Evolutionary conservation across 2,329 filamentous ascomycete species (phyloP).

Genomic region (Clarireedia sp.): DNA sequence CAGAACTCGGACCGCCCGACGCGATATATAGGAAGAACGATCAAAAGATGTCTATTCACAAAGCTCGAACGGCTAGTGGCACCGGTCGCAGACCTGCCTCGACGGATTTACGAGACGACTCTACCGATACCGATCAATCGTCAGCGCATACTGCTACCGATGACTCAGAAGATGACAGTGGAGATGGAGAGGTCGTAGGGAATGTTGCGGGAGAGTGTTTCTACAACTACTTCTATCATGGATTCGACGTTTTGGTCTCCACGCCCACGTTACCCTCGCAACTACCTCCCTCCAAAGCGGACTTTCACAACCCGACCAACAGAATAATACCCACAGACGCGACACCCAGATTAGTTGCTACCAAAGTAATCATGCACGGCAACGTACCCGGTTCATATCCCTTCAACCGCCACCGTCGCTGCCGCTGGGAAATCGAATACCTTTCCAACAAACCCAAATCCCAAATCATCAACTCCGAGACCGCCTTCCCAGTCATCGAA

Average conservation of each 20-base stretch:
- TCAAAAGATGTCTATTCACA: slow-evolving; percentile 80
- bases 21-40: slow-evolving; percentile 91
- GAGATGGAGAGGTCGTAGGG: slow-evolving; percentile 47
- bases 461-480: slow-evolving; percentile 46
- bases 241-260: slow-evolving; percentile 90
- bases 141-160: slow-evolving; percentile 65
- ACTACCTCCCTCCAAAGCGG: slow-evolving; percentile 45
- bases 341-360: slow-evolving; percentile 67
- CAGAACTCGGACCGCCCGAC: slow-evolving; percentile 86
- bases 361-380: slow-evolving; percentile 86
- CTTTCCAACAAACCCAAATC: slow-evolving; percentile 35
- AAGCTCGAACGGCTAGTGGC: slow-evolving; percentile 47
- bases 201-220: slow-evolving; percentile 68
- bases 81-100: slow-evolving; percentile 40
- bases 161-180: slow-evolving; percentile 56
- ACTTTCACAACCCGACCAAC: slow-evolving; percentile 16
- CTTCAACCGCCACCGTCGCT: slow-evolving; percentile 88
- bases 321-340: slow-evolving; percentile 20
- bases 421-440: slow-evolving; percentile 72
- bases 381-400: slow-evolving; percentile 95
- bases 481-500: slow-evolving; percentile 67
- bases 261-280: slow-evolving; percentile 59
- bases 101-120: slow-evolving; percentile 39
- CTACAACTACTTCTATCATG: slow-evolving; percentile 95
- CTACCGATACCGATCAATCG: slow-evolving; percentile 67